Evolutionary conservation across 768 basidiomycete species (phyloP), one percentile per base, ranked within the genome.

Genomic region (Podaxis mareebaensis): DNA sequence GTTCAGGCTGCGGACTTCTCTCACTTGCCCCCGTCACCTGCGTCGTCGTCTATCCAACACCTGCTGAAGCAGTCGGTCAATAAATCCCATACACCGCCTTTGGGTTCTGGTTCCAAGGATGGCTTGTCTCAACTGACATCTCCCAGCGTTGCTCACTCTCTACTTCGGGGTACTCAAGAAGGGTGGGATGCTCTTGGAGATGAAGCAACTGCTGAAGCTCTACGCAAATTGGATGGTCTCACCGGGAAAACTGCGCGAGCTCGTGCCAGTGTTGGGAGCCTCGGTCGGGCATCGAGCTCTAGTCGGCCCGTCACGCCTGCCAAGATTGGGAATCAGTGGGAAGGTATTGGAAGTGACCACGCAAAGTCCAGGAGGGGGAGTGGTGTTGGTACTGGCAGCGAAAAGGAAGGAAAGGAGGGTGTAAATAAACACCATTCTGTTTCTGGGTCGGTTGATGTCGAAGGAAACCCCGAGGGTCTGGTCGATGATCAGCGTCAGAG

Each of bases 181-280:
- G 93, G 93, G 28, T 95, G 92, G 92, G 89, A 89, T 15, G 91
- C 86, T 64, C 81, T 95, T 69, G 90, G 93, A 69, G 93, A 96
- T 71, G 89, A 92, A 68, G 89, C 90, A 15, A 95, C 96, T 6
- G 92, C 87, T 6, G 95, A 96, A 69, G 93, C 94, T 8, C 80
- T 99, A 39, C 86, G 95, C 60, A 97, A 96, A 76, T 77, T 99
- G 26, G 96, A 99, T 69, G 96, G 96, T 0, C 73, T 97, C 11
- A 85, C 85, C 11, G 89, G 89, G 1, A 92, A 90, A 71, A 87
- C 83, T 40, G 85, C 90, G 10, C 85, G 91, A 53, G 85, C 91
- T 11, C 85, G 93, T 26, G 89, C 91, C 3, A 94, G 93, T 68
- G 79, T 93, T 62, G 83, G 83, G 54, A 93, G 88, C 72, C 81